Evolutionary conservation across 768 basidiomycete genomes (phyloP), one percentile per base, ranked within the genome.

Genomic region (Suillus variegatus): DNA sequence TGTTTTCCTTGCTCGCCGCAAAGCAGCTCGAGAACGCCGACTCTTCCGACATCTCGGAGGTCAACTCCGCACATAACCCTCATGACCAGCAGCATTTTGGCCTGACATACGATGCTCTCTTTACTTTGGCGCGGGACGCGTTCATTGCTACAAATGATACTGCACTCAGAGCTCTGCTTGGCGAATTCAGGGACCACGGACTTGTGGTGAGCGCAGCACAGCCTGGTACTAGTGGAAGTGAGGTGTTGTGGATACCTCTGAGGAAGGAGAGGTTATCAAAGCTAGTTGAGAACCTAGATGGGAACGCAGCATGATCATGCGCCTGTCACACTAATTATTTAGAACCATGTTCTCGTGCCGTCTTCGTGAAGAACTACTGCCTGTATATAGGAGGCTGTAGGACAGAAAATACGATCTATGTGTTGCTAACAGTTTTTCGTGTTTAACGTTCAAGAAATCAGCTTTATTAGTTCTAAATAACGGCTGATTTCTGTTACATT

Each of bases 101-200:
- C 60, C 82, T 88, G 65, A 82, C 81, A 32, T 89, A 90, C 68
- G 86, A 90, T 66, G 82, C 84, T 9, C 76, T 95, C 16, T 95
- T 94, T 77, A 86, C 83, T 63, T 77, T 85, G 18, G 93, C 94
- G 10, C 80, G 91, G 62, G 91, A 93, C 57, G 84, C 92, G 56
- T 97, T 98, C 70, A 86, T 98, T 57, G 95, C 96, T 12, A 90
- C 92, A 47, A 95, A 88, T 75, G 95, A 96, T 69, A 91, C 90
- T 4, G 87, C 94, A 44, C 81, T 97, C 71, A 84, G 91, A 51
- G 85, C 93, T 10, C 81, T 97, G 41, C 79, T 99, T 61, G 89
- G 89, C 14, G 97, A 99, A 77, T 99, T 96, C 76, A 85, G 86
- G 70, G 97, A 99, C 75, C 97, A 99, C 69, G 88, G 87, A 3